Evolutionary conservation across 2,329 filamentous ascomycete genomes (phyloP).

Genomic region (Ophiocordyceps camponoti-floridani): DNA sequence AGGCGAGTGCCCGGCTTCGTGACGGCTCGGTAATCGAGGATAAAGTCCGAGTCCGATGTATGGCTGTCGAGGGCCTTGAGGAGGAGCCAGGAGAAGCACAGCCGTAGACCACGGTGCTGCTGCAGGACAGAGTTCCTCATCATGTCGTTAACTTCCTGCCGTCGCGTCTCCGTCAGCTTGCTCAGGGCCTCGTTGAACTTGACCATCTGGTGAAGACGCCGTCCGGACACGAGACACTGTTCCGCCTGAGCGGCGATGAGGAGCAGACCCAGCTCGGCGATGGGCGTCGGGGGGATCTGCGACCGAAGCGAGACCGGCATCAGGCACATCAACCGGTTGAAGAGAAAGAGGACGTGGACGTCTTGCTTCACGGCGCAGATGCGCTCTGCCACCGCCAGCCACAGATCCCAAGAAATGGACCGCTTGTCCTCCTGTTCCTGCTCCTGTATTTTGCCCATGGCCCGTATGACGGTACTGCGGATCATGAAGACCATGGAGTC

Average conservation of each 20-base stretch:
- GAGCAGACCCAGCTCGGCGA: constrained; percentile 3
- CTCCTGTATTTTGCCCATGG: constrained; percentile 4
- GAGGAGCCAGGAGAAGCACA: constrained; percentile 8
- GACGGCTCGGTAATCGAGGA: constrained; percentile 1
- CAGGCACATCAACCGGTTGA: constrained; percentile 4
- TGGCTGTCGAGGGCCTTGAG: constrained; percentile 5
- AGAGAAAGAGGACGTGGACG: constrained; percentile 6
- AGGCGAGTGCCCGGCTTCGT: constrained; percentile 1
- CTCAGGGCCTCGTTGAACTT: constrained; percentile 5
- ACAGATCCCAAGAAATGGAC: constrained; percentile 4
- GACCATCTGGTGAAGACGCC: neutral
- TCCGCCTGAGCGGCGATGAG: constrained; percentile 4
- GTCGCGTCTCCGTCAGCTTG: constrained; percentile 2
- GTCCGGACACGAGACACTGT: neutral
- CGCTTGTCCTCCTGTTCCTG: neutral
- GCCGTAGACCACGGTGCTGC: constrained; percentile 2
- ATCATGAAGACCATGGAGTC: constrained; percentile 5
- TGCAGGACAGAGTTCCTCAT: constrained; percentile 3
- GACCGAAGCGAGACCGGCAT: constrained; percentile 5
- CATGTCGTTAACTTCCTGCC: constrained; percentile 2
- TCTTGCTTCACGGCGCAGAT: constrained; percentile 3
- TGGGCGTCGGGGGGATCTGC: constrained; percentile 3
- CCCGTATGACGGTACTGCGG: constrained; percentile 5
- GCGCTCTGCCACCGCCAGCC: constrained; percentile 4
- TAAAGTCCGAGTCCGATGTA: constrained; percentile 4